Percentiles rank a stretch among this genome's conserved stretches.
These are phyloP conservation scores for Mycena amicta DNA, from an alignment of 768 basidiomycete species.

Conservation along the genomic window DNA sequence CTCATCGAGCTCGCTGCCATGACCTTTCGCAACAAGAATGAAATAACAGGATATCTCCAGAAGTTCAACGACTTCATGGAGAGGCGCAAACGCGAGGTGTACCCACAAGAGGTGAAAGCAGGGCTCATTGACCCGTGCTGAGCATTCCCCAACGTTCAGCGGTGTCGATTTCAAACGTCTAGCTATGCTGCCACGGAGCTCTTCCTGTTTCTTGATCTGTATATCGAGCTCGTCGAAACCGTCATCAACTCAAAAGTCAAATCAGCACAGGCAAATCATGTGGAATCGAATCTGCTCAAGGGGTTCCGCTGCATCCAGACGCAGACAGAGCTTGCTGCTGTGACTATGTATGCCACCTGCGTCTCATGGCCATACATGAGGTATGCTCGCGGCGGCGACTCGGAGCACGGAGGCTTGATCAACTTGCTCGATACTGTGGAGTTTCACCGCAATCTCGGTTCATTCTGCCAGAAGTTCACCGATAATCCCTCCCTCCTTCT, in stretches of 20 bases:
- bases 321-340: slow-evolving; percentile 24
- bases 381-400: slow-evolving; percentile 15
- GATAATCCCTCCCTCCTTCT: background rate
- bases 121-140: background rate
- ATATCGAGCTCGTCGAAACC: slow-evolving; percentile 18
- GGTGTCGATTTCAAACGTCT: slow-evolving; percentile 17
- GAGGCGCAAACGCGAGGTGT: slow-evolving; percentile 14
- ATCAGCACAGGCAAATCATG: slow-evolving; percentile 19
- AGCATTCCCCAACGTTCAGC: slow-evolving; percentile 25
- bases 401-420: background rate
- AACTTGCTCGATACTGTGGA: background rate
- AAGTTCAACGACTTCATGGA: slow-evolving; percentile 12
- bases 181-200: slow-evolving; percentile 19
- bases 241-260: slow-evolving; percentile 18
- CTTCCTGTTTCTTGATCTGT: slow-evolving; percentile 12
- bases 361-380: slow-evolving; percentile 30
- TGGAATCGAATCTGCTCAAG: slow-evolving; percentile 27
- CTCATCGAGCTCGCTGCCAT: slow-evolving; percentile 25
- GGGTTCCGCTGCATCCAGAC: slow-evolving; percentile 25
- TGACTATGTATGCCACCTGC: slow-evolving; percentile 24
- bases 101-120: background rate
- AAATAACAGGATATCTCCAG: slow-evolving; percentile 32
- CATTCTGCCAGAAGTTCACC: background rate
- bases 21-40: slow-evolving; percentile 30
- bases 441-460: background rate